These are phyloP conservation scores for Oropetium thomaeum DNA, from an alignment of 176 grass and related monocot species.

Conservation along the genomic window DNA sequence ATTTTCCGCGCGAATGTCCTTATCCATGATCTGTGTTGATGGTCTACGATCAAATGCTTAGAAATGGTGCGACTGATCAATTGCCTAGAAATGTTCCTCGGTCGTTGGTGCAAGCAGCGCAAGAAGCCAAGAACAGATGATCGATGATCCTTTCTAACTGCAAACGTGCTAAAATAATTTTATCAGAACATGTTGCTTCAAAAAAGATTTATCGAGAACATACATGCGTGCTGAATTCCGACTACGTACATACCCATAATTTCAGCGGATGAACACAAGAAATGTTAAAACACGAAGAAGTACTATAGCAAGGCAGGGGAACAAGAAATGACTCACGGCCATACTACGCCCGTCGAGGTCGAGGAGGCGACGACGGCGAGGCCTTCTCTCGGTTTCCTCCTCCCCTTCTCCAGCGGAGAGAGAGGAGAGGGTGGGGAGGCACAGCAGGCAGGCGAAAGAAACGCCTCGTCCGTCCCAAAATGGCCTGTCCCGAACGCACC, in stretches of 20 bases:
- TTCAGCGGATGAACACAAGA: too few relatives aligned
- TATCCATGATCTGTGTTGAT: not conserved
- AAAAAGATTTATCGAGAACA: not conserved
- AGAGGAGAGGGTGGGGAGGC: conserved; percentile 16
- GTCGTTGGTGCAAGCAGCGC: not conserved
- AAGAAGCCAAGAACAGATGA: not conserved
- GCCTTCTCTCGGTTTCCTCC: not conserved
- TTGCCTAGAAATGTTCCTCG: not conserved
- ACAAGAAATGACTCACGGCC: conserved; percentile 42
- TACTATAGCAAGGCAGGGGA: not conserved
- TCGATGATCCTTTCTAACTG: not conserved
- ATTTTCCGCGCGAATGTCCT: not conserved
- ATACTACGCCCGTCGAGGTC: conserved; percentile 35
- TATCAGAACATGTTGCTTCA: too few relatives aligned
- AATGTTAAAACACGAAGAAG: not conserved
- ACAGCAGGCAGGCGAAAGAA: not conserved
- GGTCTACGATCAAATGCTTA: not conserved
- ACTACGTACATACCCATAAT: not conserved
- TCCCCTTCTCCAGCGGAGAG: conserved; percentile 26
- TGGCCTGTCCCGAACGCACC: not conserved
- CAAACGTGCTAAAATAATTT: not conserved
- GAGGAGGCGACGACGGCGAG: not conserved
- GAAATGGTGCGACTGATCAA: not conserved
- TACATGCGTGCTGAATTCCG: not conserved
- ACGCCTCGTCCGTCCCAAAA: not conserved